Conservation (phyloP, 179 eudicot genomes). For the Beta corolliflora region DNA sequence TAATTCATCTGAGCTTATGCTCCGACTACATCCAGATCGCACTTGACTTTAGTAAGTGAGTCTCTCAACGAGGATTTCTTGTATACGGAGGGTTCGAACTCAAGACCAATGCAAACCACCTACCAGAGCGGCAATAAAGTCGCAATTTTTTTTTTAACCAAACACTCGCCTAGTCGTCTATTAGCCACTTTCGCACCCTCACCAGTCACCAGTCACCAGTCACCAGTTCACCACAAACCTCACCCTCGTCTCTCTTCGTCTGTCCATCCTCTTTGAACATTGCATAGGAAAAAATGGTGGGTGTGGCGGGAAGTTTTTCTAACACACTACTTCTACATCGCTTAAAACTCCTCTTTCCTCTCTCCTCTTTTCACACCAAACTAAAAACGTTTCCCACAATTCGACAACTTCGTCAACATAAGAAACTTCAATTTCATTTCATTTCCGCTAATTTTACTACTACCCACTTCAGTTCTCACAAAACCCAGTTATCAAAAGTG, state of each 20-base stretch:
- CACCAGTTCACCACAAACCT: too few relatives aligned
- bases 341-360: slow-evolving; percentile 38
- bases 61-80: too few relatives aligned
- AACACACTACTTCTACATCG: slow-evolving; percentile 40
- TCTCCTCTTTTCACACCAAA: background rate
- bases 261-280: background rate
- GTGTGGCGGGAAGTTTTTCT: slow-evolving; percentile 28
- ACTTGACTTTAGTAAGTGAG: too few relatives aligned
- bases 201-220: background rate
- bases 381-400: slow-evolving; percentile 3
- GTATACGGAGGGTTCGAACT: too few relatives aligned
- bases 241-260: background rate
- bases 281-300: slow-evolving; percentile 10
- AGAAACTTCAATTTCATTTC: slow-evolving; percentile 15
- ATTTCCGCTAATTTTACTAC: slow-evolving; percentile 25
- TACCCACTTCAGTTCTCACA: slow-evolving; percentile 30
- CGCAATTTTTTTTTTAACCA: too few relatives aligned
- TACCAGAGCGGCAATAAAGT: background rate
- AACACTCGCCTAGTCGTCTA: too few relatives aligned
- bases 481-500: slow-evolving; percentile 25
- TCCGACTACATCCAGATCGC: too few relatives aligned
- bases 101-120: too few relatives aligned
- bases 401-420: slow-evolving; percentile 1
- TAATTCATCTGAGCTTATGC: too few relatives aligned
- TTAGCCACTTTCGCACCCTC: too few relatives aligned